phyloP scores from a whole-genome alignment of 192 early-diverging fungal genomes.

The Linnemannia schmuckeri region DNA sequence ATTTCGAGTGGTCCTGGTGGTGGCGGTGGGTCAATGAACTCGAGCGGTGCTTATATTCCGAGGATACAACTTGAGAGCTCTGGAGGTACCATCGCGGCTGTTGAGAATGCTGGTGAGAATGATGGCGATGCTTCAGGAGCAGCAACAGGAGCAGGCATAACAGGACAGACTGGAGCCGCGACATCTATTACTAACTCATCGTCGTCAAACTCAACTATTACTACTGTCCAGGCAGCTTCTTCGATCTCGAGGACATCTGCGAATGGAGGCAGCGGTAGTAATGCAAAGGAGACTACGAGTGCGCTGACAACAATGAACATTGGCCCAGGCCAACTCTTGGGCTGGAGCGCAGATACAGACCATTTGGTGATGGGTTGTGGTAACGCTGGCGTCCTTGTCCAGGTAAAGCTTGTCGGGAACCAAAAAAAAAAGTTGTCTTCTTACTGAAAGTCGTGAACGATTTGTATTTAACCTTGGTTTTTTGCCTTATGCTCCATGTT shows the following conservation, averaged over 20 bases:
- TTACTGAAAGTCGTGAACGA: too few relatives aligned
- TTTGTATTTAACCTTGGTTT: not conserved
- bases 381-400: conserved; percentile 63
- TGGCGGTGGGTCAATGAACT: conserved; percentile 1
- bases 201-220: not conserved
- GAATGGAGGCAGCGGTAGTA: not conserved
- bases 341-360: conserved; percentile 68
- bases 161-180: not conserved
- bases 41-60: conserved; percentile 11
- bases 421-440: too few relatives aligned
- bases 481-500: not conserved
- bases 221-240: not conserved
- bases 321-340: conserved; percentile 62
- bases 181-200: not conserved
- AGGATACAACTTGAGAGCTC: conserved; percentile 46
- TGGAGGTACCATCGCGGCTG: conserved; percentile 15
- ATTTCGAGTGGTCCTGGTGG: conserved; percentile 5
- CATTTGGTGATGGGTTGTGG: conserved; percentile 64
- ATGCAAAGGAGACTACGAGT: conserved; percentile 12
- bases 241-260: conserved; percentile 2
- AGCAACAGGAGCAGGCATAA: not conserved
- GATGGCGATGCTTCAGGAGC: not conserved
- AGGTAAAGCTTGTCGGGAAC: conserved; percentile 21
- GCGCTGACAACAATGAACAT: conserved; percentile 35
- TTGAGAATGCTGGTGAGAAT: conserved; percentile 8